Conservation (phyloP, 2,329 filamentous ascomycete species). For the Pyricularia grisea region DNA sequence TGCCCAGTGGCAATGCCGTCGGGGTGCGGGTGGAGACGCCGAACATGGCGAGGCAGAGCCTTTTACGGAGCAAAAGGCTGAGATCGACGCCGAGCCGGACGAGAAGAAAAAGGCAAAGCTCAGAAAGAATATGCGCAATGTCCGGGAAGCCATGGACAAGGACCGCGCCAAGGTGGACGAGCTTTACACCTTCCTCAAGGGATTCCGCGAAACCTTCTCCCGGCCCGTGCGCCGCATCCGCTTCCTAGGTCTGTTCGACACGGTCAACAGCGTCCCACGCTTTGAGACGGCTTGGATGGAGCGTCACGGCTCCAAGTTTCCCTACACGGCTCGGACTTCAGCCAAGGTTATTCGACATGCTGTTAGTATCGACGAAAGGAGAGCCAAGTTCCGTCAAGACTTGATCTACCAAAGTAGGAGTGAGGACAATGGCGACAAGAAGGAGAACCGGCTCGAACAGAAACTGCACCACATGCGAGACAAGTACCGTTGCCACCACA, state of each 20-base stretch:
- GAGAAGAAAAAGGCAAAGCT: background rate
- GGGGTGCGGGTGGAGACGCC: conserved; percentile 31
- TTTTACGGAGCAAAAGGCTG: conserved; percentile 22
- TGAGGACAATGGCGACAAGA: background rate
- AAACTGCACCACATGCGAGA: conserved; percentile 15
- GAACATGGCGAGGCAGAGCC: conserved; percentile 10
- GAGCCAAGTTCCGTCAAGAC: conserved; percentile 64
- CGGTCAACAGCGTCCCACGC: conserved; percentile 68
- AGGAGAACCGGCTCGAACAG: conserved; percentile 11
- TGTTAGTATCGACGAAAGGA: conserved; percentile 60
- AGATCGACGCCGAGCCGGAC: background rate
- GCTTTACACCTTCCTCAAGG: conserved; percentile 67
- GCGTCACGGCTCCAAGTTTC: conserved; percentile 55
- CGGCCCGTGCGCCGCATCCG: conserved; percentile 63
- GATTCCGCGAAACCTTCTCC: conserved; percentile 73
- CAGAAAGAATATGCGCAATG: background rate
- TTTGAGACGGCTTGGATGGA: conserved; percentile 75
- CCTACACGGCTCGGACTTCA: conserved; percentile 51
- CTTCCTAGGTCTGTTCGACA: conserved; percentile 75
- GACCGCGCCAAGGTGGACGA: conserved; percentile 38
- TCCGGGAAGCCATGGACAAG: background rate
- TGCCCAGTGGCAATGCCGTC: conserved; percentile 59
- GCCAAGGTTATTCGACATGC: conserved; percentile 58
- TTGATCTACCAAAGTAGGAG: conserved; percentile 45
- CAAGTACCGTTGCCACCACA: conserved; percentile 22